Evolutionary conservation across 164 flowering plant species (phyloP).

Genomic region (Protea cynaroides): DNA sequence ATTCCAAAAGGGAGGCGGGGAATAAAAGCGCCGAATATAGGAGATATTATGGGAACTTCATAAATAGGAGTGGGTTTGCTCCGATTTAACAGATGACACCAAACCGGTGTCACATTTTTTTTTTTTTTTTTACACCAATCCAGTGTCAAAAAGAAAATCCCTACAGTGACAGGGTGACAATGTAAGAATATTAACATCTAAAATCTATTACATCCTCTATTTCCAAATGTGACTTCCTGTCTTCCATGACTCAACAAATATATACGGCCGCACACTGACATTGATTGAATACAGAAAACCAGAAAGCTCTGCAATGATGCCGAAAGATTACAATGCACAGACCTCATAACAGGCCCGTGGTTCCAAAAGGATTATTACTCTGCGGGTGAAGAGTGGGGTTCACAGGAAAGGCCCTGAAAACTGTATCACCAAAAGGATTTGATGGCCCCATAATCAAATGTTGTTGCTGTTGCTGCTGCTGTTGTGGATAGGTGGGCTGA

Average conservation of each 20-base stretch:
- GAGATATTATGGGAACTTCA: no score
- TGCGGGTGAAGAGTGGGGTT: slow-evolving; percentile 47
- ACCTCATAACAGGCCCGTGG: slow-evolving; percentile 53
- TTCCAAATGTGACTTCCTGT: slow-evolving; percentile 4
- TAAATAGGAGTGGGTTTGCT: no score
- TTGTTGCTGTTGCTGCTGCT: slow-evolving; percentile 36
- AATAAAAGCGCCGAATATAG: no score
- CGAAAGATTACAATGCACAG: slow-evolving; percentile 7
- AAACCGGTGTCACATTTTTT: no score
- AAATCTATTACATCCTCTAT: slow-evolving; percentile 9
- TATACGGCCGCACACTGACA: background rate
- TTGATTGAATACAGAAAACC: slow-evolving; percentile 4
- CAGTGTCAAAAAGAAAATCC: no score
- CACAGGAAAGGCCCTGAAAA: slow-evolving; percentile 61
- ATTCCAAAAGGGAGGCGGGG: no score
- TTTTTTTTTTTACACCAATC: no score
- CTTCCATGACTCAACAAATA: background rate
- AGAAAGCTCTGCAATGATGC: background rate
- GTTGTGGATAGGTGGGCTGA: slow-evolving; percentile 42
- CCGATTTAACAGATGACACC: no score
- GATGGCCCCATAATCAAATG: slow-evolving; percentile 36
- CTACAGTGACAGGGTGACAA: no score
- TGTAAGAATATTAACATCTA: no score
- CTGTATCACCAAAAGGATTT: slow-evolving; percentile 84
- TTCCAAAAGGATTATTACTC: slow-evolving; percentile 75